Evolutionary conservation across 768 basidiomycete species (phyloP).

Genomic region (Mycena indigotica): DNA sequence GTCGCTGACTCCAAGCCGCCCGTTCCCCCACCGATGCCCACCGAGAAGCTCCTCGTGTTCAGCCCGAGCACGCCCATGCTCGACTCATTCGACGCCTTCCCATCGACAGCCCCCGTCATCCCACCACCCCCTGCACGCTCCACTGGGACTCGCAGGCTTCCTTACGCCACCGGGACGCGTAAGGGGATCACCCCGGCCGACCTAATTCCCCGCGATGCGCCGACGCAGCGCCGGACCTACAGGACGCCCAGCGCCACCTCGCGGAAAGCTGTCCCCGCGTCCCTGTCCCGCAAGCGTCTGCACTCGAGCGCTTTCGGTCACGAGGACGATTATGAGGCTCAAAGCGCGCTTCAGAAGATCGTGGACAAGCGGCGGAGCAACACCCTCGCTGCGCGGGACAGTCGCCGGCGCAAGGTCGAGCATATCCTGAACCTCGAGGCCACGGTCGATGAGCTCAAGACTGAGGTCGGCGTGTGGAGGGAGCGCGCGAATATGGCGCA

Average conservation of each 20-base stretch:
- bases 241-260: slow-evolving; percentile 53
- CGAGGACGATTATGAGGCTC: slow-evolving; percentile 38
- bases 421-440: slow-evolving; percentile 58
- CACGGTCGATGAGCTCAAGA: slow-evolving; percentile 39
- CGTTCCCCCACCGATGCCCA: neutral
- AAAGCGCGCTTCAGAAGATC: slow-evolving; percentile 54
- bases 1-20: too few relatives aligned
- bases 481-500: slow-evolving; percentile 38
- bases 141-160: neutral
- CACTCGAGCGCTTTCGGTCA: slow-evolving; percentile 27
- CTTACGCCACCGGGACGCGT: slow-evolving; percentile 45
- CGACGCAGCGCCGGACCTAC: slow-evolving; percentile 61
- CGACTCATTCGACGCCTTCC: slow-evolving; percentile 10
- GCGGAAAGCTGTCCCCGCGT: slow-evolving; percentile 59
- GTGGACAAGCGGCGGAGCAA: slow-evolving; percentile 69
- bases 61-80: slow-evolving; percentile 14
- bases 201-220: slow-evolving; percentile 56
- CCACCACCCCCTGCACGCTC: slow-evolving; percentile 3
- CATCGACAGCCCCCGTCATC: slow-evolving; percentile 8
- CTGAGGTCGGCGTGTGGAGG: slow-evolving; percentile 55
- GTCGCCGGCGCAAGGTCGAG: slow-evolving; percentile 65
- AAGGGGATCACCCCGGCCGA: slow-evolving; percentile 52
- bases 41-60: slow-evolving; percentile 7
- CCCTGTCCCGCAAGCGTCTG: slow-evolving; percentile 51
- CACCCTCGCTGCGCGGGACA: slow-evolving; percentile 67